These are phyloP conservation scores for Cymodocea nodosa DNA, from an alignment of 116 monocot species.

Conservation along the genomic window DNA sequence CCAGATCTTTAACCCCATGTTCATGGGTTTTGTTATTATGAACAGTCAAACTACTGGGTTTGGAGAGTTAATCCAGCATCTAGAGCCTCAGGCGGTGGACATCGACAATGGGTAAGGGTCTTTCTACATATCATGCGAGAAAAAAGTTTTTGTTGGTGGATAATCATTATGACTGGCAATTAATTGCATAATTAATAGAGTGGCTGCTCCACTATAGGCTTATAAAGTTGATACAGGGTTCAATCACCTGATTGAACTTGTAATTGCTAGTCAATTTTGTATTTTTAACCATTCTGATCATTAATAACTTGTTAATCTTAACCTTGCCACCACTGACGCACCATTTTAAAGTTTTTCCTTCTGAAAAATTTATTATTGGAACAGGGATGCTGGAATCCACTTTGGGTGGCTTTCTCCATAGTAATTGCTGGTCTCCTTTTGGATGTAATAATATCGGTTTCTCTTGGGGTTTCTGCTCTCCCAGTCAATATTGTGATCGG, in stretches of 20 bases:
- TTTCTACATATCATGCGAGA: slow-evolving; percentile 8
- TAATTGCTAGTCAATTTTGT: too few relatives aligned
- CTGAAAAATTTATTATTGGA: slow-evolving; percentile 1
- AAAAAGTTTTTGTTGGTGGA: not conserved
- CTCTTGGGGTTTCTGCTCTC: slow-evolving; percentile 85
- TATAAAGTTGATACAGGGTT: too few relatives aligned
- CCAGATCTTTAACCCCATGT: not conserved
- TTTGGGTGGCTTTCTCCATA: slow-evolving; percentile 86
- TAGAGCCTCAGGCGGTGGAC: slow-evolving; percentile 30
- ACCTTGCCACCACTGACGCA: too few relatives aligned
- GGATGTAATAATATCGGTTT: slow-evolving; percentile 84
- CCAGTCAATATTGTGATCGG: slow-evolving; percentile 96
- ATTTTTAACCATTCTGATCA: too few relatives aligned
- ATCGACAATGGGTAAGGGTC: slow-evolving; percentile 55
- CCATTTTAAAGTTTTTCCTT: not conserved
- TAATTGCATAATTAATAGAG: too few relatives aligned
- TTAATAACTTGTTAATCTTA: too few relatives aligned
- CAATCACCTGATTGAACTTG: too few relatives aligned
- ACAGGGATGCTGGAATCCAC: slow-evolving; percentile 78
- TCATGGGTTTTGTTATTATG: not conserved
- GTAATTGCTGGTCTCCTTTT: slow-evolving; percentile 86
- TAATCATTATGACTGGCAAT: too few relatives aligned
- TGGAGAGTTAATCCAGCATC: slow-evolving; percentile 76
- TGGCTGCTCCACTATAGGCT: too few relatives aligned
- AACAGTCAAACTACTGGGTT: slow-evolving; percentile 81